Conservation (phyloP, 2,329 filamentous ascomycete genomes). For the Bipolaris cookei region DNA sequence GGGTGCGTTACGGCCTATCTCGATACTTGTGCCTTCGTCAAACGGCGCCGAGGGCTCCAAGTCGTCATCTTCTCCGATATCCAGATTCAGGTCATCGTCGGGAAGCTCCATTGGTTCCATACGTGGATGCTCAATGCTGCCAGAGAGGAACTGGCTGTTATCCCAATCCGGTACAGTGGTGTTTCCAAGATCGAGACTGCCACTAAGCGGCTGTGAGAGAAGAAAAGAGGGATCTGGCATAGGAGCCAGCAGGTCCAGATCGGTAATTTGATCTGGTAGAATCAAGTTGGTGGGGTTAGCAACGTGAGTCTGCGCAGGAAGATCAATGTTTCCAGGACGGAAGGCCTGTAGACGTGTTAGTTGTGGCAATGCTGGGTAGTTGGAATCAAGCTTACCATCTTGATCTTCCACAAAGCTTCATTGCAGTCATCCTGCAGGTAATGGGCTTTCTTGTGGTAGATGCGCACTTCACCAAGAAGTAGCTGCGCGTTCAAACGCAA, state of each 20-base stretch:
- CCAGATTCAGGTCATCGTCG: conserved; percentile 64
- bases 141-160: conserved; percentile 80
- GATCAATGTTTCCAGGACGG: conserved; percentile 92
- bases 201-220: conserved; percentile 69
- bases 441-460: conserved; percentile 95
- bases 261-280: conserved; percentile 89
- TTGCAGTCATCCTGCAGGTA: conserved; percentile 98
- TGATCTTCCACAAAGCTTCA: conserved; percentile 96
- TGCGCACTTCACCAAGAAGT: conserved; percentile 91
- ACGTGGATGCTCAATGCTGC: conserved; percentile 62
- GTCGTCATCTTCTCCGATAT: conserved; percentile 64
- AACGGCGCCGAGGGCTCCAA: conserved; percentile 19
- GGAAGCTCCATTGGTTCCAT: conserved; percentile 53
- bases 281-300: conserved; percentile 86
- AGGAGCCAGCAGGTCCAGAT: conserved; percentile 80
- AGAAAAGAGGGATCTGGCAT: conserved; percentile 86
- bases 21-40: conserved; percentile 67
- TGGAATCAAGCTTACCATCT: conserved; percentile 71
- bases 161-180: conserved; percentile 61
- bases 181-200: conserved; percentile 50
- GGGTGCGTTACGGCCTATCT: conserved; percentile 88
- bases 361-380: conserved; percentile 1
- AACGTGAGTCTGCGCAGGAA: conserved; percentile 76
- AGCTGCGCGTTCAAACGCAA: conserved; percentile 92
- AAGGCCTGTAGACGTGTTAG: conserved; percentile 68